Base-by-base conservation (phyloP, 345 rosid species). In the Moricandia arvensis region DNA sequence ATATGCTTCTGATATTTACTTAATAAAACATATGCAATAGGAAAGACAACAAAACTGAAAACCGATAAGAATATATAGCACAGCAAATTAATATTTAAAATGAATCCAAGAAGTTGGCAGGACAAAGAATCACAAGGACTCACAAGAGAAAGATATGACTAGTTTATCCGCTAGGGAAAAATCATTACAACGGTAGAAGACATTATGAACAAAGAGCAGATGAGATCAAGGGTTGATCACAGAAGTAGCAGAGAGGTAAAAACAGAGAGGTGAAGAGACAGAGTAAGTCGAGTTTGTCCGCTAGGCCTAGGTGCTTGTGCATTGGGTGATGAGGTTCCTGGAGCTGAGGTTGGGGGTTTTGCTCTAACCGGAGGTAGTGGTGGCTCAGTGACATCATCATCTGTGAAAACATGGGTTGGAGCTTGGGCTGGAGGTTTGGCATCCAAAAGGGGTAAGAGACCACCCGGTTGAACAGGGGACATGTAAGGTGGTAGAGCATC, bases 391-490 rank as follows among this genome's bases (percentile, higher is more conserved):
- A 91, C 81, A 60, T 89, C 91, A 21, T 65, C 30, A 8, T 60
- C 86, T 0, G 68, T 65, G 57, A 92, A 80, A 65, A 75, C 57
- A 0, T 86, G 86, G 24, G 0, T 68, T 34, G 92, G 96, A 54
- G 92, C 85, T 80, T 80, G 63, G 16, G 87, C 88, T 13, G 96
- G 96, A 26, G 93, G 88, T 76, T 80, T 0, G 55, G 31, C 0
- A 0, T 66, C 5, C 26, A 88, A 0, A 27, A 75, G 7, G 15
- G 4, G 6, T 12, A 76, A 0, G 69, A 89, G 90, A 37, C 49
- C 0, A 26, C 86, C 90, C 1, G 96, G 85, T 81, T 6, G 0
- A 10, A 86, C 78, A 2, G 86, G 79, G 49, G 0, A 6, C 98
- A 91, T 89, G 84, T 85, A 89, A 8, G 8, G 0, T 30, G 97